Evolutionary conservation across 768 basidiomycete genomes (phyloP).

Genomic region (Neoboletus subvelutipes): DNA sequence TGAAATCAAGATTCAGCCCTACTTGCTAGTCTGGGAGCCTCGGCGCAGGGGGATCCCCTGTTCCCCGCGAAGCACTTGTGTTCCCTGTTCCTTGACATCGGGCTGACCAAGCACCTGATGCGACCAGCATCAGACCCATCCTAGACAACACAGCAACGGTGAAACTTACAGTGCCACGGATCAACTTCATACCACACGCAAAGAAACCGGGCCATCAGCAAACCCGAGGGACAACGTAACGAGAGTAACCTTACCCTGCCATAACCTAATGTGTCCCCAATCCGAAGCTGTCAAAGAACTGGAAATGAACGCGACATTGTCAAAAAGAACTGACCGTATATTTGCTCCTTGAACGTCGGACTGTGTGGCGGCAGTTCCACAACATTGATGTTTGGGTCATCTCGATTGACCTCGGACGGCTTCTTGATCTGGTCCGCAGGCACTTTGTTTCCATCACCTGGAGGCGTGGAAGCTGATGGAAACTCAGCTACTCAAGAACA

Average conservation of each 20-base stretch:
- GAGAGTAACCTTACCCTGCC: slow-evolving; percentile 22
- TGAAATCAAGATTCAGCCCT: neutral
- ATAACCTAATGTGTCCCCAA: slow-evolving; percentile 25
- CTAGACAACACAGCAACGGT: slow-evolving; percentile 2
- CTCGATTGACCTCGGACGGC: slow-evolving; percentile 25
- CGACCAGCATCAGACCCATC: neutral
- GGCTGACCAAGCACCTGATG: slow-evolving; percentile 33
- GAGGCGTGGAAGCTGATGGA: slow-evolving; percentile 33
- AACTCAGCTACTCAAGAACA: neutral
- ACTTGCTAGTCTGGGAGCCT: slow-evolving; percentile 25
- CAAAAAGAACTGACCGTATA: slow-evolving; percentile 45
- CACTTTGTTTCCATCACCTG: slow-evolving; percentile 37
- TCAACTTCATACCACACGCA: slow-evolving; percentile 14
- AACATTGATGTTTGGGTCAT: slow-evolving; percentile 28
- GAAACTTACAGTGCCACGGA: slow-evolving; percentile 32
- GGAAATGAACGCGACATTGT: neutral
- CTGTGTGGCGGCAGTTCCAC: slow-evolving; percentile 24
- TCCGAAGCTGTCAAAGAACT: neutral
- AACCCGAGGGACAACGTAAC: neutral
- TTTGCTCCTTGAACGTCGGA: slow-evolving; percentile 58
- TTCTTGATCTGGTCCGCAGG: slow-evolving; percentile 29
- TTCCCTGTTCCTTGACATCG: slow-evolving; percentile 51
- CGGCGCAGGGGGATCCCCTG: slow-evolving; percentile 34
- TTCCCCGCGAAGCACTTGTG: slow-evolving; percentile 52
- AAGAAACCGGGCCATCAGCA: slow-evolving; percentile 4